Evolutionary conservation across 345 rosid species (phyloP).

Genomic region (Zanthoxylum bungeanum): DNA sequence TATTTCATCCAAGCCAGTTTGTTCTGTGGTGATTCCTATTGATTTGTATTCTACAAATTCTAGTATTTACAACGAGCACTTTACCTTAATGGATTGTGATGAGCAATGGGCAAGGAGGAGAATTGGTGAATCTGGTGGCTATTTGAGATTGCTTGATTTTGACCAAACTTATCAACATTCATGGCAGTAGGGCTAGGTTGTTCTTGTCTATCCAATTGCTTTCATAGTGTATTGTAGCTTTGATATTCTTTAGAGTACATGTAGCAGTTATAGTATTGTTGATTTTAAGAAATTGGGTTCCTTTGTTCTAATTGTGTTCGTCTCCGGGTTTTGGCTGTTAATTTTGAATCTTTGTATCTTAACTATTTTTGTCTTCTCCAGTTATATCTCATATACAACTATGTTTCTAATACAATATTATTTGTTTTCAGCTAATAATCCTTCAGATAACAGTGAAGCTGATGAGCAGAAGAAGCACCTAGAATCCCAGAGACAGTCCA

Average conservation of each 20-base stretch:
- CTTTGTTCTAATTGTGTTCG: not conserved
- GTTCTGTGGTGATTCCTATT: not conserved
- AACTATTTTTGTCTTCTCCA: not conserved
- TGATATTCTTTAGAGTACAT: not conserved
- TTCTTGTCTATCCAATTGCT: not conserved
- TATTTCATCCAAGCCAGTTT: not conserved
- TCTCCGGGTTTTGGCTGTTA: not conserved
- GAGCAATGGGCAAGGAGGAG: not conserved
- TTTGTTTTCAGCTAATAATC: not conserved
- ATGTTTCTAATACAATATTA: not conserved
- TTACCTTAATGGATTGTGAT: not conserved
- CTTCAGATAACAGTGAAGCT: conserved; percentile 59
- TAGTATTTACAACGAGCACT: not conserved
- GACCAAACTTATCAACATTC: not conserved
- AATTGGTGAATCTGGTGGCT: not conserved
- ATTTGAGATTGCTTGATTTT: not conserved
- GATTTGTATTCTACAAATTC: not conserved
- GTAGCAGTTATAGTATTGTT: not conserved
- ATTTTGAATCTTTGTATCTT: not conserved
- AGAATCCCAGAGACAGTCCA: conserved; percentile 42
- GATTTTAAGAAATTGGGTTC: not conserved
- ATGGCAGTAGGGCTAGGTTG: not conserved
- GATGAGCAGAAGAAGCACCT: conserved; percentile 62
- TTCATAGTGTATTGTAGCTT: not conserved
- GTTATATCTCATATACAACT: not conserved